A percentile compares a stretch with the other conserved stretches of the same genome.
These are phyloP conservation scores for Fusarium heterosporum DNA, from an alignment of 2,329 filamentous ascomycete species.

Conservation along the genomic window DNA sequence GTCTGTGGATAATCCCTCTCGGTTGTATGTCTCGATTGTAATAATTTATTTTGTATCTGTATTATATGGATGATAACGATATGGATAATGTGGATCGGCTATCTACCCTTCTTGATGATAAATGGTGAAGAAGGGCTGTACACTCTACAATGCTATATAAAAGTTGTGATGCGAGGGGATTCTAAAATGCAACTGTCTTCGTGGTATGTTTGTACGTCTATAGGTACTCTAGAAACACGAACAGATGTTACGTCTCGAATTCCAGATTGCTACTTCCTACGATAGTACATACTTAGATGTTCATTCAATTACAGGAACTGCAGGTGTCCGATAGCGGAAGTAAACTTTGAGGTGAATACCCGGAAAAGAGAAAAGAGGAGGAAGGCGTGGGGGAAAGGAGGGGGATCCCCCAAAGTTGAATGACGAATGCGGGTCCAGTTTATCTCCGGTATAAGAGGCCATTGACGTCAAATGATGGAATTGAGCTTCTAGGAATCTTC, in stretches of 20 bases:
- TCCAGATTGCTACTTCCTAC: too few relatives aligned
- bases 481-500: background rate
- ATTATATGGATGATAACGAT: slow-evolving; percentile 3
- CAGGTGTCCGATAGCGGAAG: slow-evolving; percentile 23
- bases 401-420: slow-evolving; percentile 34
- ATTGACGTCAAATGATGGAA: slow-evolving; percentile 16
- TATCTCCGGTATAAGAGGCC: slow-evolving; percentile 17
- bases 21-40: slow-evolving; percentile 45
- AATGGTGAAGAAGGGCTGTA: too few relatives aligned
- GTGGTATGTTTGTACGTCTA: too few relatives aligned
- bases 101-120: too few relatives aligned
- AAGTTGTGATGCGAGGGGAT: too few relatives aligned
- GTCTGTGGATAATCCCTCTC: slow-evolving; percentile 43
- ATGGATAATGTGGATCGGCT: background rate
- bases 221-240: background rate
- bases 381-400: slow-evolving; percentile 28
- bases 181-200: too few relatives aligned
- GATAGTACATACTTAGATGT: background rate
- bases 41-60: slow-evolving; percentile 45
- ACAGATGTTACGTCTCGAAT: background rate
- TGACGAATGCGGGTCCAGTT: slow-evolving; percentile 44
- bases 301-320: background rate
- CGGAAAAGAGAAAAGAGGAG: slow-evolving; percentile 17
- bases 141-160: too few relatives aligned
- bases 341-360: background rate